These are phyloP conservation scores for Naganishia sp. DNA, from an alignment of 1,284 basidiomycete species.

Conservation along the genomic window DNA sequence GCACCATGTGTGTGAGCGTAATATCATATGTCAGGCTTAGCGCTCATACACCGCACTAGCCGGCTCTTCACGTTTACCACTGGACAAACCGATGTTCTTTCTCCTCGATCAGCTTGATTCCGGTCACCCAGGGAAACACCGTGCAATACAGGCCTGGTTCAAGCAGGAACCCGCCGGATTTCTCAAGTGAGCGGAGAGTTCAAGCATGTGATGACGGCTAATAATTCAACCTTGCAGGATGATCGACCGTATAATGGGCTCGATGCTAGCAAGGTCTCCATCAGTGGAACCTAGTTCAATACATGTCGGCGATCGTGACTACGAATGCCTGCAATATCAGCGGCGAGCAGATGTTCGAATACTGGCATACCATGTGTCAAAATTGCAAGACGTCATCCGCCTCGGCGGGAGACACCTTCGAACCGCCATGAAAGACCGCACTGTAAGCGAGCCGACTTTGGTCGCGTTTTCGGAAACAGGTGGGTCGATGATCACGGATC, in stretches of 20 bases:
- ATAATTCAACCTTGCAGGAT: not conserved
- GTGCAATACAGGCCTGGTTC: constrained; percentile 20
- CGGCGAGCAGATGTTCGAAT: constrained; percentile 15
- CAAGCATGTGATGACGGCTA: not conserved
- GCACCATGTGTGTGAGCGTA: constrained; percentile 6
- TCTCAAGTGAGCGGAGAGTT: not conserved
- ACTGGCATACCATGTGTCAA: constrained; percentile 22
- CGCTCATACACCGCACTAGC: not conserved
- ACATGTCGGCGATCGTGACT: constrained; percentile 1
- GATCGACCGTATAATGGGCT: constrained; percentile 21
- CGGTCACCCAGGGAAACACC: constrained; percentile 13
- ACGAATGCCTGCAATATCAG: constrained; percentile 15
- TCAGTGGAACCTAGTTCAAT: constrained; percentile 5
- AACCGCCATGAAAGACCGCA: constrained; percentile 16
- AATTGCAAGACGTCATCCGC: constrained; percentile 17
- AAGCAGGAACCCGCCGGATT: constrained; percentile 24
- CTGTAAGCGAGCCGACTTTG: not conserved
- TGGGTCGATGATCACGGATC: not conserved
- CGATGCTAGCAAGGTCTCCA: constrained; percentile 11
- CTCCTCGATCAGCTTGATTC: constrained; percentile 12
- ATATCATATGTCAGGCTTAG: not conserved
- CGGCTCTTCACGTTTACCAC: not conserved
- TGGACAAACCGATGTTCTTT: constrained; percentile 24
- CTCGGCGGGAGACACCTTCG: constrained; percentile 14
- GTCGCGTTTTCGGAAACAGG: constrained; percentile 8